Evolutionary conservation across 2,329 filamentous ascomycete species (phyloP).

Genomic region (Colletotrichum scovillei): DNA sequence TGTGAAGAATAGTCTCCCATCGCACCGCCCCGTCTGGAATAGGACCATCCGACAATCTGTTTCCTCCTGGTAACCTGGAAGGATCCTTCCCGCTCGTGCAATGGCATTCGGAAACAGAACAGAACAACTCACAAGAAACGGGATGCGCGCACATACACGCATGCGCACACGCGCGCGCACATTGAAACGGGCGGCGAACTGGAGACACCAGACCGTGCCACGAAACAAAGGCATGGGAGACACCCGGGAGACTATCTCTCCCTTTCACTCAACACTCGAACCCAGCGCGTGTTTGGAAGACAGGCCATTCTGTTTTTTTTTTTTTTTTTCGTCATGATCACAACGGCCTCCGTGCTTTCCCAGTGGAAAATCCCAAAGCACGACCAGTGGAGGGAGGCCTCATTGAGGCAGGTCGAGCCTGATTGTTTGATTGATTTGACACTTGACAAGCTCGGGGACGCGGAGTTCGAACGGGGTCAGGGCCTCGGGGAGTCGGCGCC

Average conservation of each 20-base stretch:
- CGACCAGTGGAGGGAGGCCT: not conserved
- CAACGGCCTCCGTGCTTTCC: constrained; percentile 16
- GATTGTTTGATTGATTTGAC: not conserved
- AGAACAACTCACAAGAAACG: not conserved
- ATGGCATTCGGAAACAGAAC: not conserved
- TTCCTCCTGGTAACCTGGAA: not conserved
- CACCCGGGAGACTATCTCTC: not conserved
- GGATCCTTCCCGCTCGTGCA: not conserved
- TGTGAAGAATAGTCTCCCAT: not conserved
- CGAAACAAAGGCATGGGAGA: constrained; percentile 16
- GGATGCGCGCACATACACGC: not conserved
- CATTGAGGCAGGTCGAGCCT: not conserved
- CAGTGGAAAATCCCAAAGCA: not conserved
- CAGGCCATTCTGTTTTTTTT: no score
- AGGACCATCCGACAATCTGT: not conserved
- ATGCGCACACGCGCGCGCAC: not conserved
- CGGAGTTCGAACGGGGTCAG: not conserved
- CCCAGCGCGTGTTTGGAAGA: not conserved
- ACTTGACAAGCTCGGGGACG: not conserved
- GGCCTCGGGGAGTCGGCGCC: no score
- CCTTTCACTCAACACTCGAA: not conserved
- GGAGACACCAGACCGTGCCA: not conserved
- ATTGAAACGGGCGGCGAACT: not conserved
- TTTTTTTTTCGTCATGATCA: constrained; percentile 13
- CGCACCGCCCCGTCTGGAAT: not conserved